phyloP scores from a whole-genome alignment of 352 stramenopile species.

The Phytopythium aichiense region DNA sequence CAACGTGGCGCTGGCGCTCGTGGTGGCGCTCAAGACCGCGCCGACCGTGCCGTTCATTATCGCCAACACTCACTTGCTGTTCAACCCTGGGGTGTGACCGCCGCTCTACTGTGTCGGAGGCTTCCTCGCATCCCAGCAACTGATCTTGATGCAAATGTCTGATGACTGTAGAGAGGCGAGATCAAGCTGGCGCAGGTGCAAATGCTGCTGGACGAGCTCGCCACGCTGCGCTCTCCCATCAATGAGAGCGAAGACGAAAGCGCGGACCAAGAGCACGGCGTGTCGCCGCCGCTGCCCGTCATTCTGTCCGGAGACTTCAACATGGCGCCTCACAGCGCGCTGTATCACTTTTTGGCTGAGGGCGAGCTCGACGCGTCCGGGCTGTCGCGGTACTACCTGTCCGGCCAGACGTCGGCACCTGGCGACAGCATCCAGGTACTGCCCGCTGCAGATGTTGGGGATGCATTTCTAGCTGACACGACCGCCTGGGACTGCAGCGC shows the following conservation, averaged over 20 bases:
- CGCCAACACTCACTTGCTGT: constrained; percentile 67
- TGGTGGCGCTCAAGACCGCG: constrained; percentile 29
- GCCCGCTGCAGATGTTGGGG: not conserved
- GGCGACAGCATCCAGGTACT: constrained; percentile 19
- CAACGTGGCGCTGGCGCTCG: constrained; percentile 50
- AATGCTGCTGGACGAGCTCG: constrained; percentile 34
- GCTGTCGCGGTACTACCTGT: constrained; percentile 42
- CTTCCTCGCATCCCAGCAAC: not conserved
- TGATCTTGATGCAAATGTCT: not conserved
- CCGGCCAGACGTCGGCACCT: constrained; percentile 29
- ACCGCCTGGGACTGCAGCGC: constrained; percentile 14
- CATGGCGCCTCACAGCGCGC: constrained; percentile 49
- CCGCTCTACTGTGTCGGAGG: not conserved
- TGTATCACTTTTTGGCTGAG: constrained; percentile 58
- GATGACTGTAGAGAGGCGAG: constrained; percentile 38
- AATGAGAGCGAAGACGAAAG: not conserved
- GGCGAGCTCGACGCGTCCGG: constrained; percentile 39
- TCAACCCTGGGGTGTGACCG: constrained; percentile 53
- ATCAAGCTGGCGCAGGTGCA: constrained; percentile 64
- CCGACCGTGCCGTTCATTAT: constrained; percentile 36
- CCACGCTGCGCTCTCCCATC: constrained; percentile 11
- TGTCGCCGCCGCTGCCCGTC: constrained; percentile 18
- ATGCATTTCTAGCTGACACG: not conserved
- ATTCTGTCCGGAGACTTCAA: constrained; percentile 72
- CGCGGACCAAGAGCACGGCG: constrained; percentile 5